A percentile compares a stretch with the other conserved stretches of the same genome.
Evolutionary conservation across 2,329 filamentous ascomycete species (phyloP).

Genomic region (Hypoxylon sp.): DNA sequence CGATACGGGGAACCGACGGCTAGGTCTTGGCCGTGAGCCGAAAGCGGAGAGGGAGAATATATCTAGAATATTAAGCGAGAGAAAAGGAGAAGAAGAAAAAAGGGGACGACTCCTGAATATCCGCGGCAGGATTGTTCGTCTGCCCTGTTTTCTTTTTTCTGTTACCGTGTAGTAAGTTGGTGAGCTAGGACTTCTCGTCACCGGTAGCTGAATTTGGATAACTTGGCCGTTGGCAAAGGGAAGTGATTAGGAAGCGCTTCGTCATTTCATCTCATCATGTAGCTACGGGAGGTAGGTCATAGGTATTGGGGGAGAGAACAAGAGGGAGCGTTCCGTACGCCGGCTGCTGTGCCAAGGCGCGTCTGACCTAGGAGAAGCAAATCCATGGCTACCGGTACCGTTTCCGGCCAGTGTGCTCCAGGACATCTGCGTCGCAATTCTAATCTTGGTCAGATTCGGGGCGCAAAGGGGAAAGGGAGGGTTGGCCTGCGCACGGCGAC

Average conservation of each 20-base stretch:
- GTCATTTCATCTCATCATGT: conserved; percentile 13
- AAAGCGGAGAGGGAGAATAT: neutral
- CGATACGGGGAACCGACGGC: neutral
- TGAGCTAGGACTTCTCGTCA: neutral
- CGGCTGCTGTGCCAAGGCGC: conserved; percentile 11
- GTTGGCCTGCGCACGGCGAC: neutral
- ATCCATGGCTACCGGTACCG: no score
- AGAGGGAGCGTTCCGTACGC: neutral
- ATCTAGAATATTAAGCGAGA: neutral
- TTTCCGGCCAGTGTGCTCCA: no score
- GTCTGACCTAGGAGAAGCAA: neutral
- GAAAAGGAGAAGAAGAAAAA: neutral
- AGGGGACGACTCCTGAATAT: neutral
- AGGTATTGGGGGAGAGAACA: no score
- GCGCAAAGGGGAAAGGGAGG: neutral
- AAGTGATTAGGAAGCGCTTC: neutral
- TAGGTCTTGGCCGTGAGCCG: neutral
- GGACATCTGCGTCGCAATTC: conserved; percentile 4
- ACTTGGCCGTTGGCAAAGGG: neutral
- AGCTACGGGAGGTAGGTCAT: no score
- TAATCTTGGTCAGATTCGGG: neutral
- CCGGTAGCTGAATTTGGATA: neutral
- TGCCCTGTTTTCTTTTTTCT: neutral
- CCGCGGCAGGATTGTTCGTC: neutral
- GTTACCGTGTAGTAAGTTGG: neutral